Evolutionary conservation across 768 basidiomycete species (phyloP).

Genomic region (Rhodosporidiobolus odoratus): DNA sequence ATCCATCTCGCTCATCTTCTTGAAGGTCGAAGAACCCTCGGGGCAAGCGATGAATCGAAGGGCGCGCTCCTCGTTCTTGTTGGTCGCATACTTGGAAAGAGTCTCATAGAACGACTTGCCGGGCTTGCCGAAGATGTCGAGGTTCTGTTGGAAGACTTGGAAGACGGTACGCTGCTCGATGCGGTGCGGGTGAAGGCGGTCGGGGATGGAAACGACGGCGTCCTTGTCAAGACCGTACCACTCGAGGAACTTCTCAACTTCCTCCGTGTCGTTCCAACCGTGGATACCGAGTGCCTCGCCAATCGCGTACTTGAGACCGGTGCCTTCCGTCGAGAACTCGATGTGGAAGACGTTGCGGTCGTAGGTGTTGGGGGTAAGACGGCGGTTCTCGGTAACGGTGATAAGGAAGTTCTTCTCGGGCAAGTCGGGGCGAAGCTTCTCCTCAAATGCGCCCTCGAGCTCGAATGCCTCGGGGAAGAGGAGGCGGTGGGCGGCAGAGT

Average conservation of each 20-base stretch:
- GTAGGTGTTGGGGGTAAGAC: constrained; percentile 89
- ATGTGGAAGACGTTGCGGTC: constrained; percentile 99
- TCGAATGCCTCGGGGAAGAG: constrained; percentile 78
- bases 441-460: constrained; percentile 48
- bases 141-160: constrained; percentile 91
- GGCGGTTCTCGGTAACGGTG: constrained; percentile 86
- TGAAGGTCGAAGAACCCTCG: constrained; percentile 86
- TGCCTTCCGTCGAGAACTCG: constrained; percentile 86
- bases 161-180: constrained; percentile 89
- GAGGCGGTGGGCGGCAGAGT: constrained; percentile 79
- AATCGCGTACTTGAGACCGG: constrained; percentile 88
- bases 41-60: constrained; percentile 87
- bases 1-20: constrained; percentile 90
- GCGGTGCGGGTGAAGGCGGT: constrained; percentile 54
- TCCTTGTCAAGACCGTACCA: constrained; percentile 87
- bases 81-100: constrained; percentile 68
- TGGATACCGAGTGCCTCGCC: constrained; percentile 96
- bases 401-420: constrained; percentile 87
- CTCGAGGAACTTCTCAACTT: constrained; percentile 78
- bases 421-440: constrained; percentile 66
- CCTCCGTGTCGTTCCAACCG: constrained; percentile 90
- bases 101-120: constrained; percentile 92
- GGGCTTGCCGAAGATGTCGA: constrained; percentile 92
- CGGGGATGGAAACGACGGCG: constrained; percentile 73
- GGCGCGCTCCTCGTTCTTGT: constrained; percentile 63